Base-by-base conservation (phyloP, 2,329 filamentous ascomycete species). In the Calonectria hawksworthii region DNA sequence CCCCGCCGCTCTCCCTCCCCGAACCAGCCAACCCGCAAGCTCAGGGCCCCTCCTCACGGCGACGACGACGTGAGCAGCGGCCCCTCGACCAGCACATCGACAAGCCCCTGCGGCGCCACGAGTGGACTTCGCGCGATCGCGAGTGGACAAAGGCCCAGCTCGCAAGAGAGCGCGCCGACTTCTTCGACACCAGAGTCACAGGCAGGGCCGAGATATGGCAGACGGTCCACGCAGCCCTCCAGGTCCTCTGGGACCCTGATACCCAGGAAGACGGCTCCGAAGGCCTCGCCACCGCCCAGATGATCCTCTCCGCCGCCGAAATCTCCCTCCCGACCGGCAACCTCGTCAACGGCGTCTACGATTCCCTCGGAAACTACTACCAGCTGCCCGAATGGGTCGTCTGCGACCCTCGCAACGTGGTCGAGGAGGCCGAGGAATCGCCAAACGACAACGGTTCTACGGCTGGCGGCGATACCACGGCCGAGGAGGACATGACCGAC, bases 141-240 rank as follows among this genome's bases (percentile, higher is more conserved):
- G 85, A 86, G 21, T 98, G 94, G 94, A 96, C 94, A 1, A 91
- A 90, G n/a, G 82, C 86, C 21, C 87, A 93, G 68, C 87, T 98
- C 2, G 91, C 92, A 73, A 89, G 89, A 38, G 95, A 98, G 85
- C 91, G 96, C 64, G 87, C 86, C 64, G 95, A 95, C 75, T 98
- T 98, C 88, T 99, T 98, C 85, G 96, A 98, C 75, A 98, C 96
- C 1, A 89, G 95, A 61, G 95, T 98, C 21, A 94, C 94, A 0
- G 95, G 95, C 2, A 90, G 92, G 5, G 81, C 89, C 6, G 95
- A 98, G 84, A 90, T 97, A 32, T 99, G 96, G 96, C 92, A 92
- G 79, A 93, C 94, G 0, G 84, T 98, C 18, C 90, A 90, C 59
- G 87, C 92, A 1, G 94, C 93, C 0, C 88, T 95, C 23, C 90